Conservation (phyloP, 768 basidiomycete species). For the Daedaleopsis sinensis region DNA sequence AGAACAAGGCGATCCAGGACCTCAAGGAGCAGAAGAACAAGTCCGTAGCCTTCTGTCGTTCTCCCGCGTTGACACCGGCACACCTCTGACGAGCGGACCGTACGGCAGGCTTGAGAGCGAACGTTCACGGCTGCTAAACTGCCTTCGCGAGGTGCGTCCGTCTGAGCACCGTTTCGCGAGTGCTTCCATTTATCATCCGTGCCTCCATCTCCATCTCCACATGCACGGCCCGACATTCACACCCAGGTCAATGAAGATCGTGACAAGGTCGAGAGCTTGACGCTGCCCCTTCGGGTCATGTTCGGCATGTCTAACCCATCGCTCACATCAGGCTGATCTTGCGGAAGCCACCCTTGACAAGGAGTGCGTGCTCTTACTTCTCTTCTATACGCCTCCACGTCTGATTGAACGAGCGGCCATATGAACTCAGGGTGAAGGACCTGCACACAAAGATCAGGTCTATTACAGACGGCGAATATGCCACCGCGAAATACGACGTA, state of each 20-base stretch:
- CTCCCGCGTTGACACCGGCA: neutral
- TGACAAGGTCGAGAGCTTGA: slow-evolving; percentile 53
- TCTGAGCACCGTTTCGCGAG: neutral
- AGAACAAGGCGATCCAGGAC: slow-evolving; percentile 78
- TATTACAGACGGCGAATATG: slow-evolving; percentile 78
- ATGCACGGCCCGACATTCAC: slow-evolving; percentile 2
- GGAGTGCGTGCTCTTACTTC: slow-evolving; percentile 53
- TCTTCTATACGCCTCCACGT: neutral
- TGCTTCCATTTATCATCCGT: neutral
- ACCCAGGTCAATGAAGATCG: slow-evolving; percentile 78
- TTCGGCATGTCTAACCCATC: neutral
- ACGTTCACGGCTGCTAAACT: slow-evolving; percentile 65
- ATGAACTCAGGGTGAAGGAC: slow-evolving; percentile 55
- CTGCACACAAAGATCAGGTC: slow-evolving; percentile 65
- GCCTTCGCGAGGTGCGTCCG: slow-evolving; percentile 65
- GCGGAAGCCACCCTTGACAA: slow-evolving; percentile 66
- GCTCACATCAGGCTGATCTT: slow-evolving; percentile 57
- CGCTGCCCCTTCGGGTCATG: neutral
- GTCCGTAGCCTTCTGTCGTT: slow-evolving; percentile 43
- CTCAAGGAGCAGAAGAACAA: slow-evolving; percentile 84
- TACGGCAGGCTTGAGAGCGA: slow-evolving; percentile 71
- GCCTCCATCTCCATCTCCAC: slow-evolving; percentile 9
- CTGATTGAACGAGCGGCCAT: neutral
- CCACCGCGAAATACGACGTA: slow-evolving; percentile 73
- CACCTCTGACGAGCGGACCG: neutral